Percentiles rank a stretch among this genome's conserved stretches.
Conservation (phyloP, 2,329 filamentous ascomycete genomes). For the Xylariales sp. region DNA sequence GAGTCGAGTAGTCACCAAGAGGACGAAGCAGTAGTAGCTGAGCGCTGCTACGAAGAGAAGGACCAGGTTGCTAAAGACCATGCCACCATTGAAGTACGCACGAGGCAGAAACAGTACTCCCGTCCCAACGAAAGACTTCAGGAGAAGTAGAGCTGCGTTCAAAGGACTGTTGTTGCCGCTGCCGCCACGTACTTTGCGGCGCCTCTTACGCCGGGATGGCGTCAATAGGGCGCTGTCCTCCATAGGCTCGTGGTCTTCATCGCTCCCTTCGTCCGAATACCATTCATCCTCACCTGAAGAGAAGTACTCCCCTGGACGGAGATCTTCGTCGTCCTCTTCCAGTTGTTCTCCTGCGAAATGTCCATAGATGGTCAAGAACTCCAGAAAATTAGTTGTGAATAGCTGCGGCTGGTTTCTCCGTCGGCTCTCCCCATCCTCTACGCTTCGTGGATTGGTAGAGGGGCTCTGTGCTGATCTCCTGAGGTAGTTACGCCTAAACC, state of each 20-base stretch:
- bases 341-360: conserved; percentile 97
- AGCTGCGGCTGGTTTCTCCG: conserved; percentile 51
- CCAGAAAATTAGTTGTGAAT: conserved; percentile 88
- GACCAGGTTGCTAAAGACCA: conserved; percentile 92
- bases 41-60: conserved; percentile 79
- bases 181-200: conserved; percentile 68
- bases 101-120: conserved; percentile 90
- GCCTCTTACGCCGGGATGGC: conserved; percentile 66
- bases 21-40: conserved; percentile 96
- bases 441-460: conserved; percentile 34
- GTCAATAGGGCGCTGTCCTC: conserved; percentile 83
- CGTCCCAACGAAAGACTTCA: conserved; percentile 98
- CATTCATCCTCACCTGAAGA: conserved; percentile 69
- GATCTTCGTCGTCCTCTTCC: conserved; percentile 90
- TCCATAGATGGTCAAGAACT: conserved; percentile 91
- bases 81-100: conserved; percentile 92
- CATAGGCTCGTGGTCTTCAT: conserved; percentile 72
- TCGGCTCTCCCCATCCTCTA: conserved; percentile 32
- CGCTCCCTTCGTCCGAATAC: conserved; percentile 47
- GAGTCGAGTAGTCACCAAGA: conserved; percentile 81
- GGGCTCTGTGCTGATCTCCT: conserved; percentile 69
- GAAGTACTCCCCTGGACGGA: conserved; percentile 88
- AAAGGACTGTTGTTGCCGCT: conserved; percentile 73
- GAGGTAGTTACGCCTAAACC: conserved; percentile 87
- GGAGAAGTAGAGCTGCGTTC: conserved; percentile 75